Conservation (phyloP, 148 eudicot species). For the Amaranthus hypochondriacus region DNA sequence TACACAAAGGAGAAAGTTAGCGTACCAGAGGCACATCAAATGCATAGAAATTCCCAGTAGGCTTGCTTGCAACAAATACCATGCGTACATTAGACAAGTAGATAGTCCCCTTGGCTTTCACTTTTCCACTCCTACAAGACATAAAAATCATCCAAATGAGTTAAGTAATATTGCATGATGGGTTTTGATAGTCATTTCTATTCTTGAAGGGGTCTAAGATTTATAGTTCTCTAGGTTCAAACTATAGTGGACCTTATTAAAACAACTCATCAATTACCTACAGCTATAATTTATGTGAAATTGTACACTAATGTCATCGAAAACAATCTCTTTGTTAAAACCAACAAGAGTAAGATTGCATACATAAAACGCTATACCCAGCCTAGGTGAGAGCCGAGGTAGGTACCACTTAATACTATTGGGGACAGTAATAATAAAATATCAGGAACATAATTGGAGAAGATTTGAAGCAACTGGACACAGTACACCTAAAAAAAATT, state of each 20-base stretch:
- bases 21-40: slow-evolving; percentile 96
- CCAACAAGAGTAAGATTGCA: no score
- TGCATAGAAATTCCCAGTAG: slow-evolving; percentile 52
- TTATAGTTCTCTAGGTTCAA: no score
- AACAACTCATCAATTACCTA: no score
- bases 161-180: background rate
- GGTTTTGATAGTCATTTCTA: background rate
- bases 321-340: no score
- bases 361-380: no score
- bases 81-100: slow-evolving; percentile 86
- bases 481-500: background rate
- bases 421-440: background rate
- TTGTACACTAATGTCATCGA: no score
- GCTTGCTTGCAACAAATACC: slow-evolving; percentile 85
- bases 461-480: background rate
- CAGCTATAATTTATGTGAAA: no score
- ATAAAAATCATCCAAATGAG: slow-evolving; percentile 12
- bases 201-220: background rate
- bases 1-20: background rate
- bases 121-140: slow-evolving; percentile 54
- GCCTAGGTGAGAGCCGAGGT: background rate
- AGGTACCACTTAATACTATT: no score
- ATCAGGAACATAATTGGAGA: background rate
- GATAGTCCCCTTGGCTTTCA: slow-evolving; percentile 78
- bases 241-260: no score